Base-by-base conservation (phyloP, 306 rosid genomes). In the Pterocarpus macrocarpus region DNA sequence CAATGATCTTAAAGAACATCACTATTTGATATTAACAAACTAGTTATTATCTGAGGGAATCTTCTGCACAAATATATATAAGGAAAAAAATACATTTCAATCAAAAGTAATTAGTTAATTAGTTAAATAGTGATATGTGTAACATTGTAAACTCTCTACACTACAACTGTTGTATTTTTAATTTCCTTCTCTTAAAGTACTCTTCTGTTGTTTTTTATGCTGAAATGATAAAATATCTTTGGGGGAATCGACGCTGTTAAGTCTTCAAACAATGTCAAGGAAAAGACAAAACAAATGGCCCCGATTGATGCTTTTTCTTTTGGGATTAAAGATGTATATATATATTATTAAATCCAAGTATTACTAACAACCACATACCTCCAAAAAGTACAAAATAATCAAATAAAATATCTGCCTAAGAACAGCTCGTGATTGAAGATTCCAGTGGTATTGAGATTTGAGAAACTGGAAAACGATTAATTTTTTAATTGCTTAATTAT, bases 401-500 rank as follows among this genome's bases (percentile, higher is more conserved):
- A 55, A 55, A 55, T 55, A 61, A 59, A 22, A 32, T 30, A 61
- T 30, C 14, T 61, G 7, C 2, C 15, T n/a, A 4, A 67, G n/a
- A 13, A 45, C 72, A 41, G 41, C 55, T 43, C 72, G 72, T 10
- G 53, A 41, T 43, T 67, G 16, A 67, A 67, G 55, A 67, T 67
- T 65, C 71, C n/a, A 8, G 43, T 5, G 45, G 28, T 2, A 63
- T 35, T 35, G 69, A 34, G 44, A 34, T 33, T 34, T 63, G 69
- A 63, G 44, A 34, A 34, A 63, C 28, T 14, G 34, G 34, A 63
- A 35, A 14, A 34, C 28, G 5, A 34, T 34, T 35, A 34, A 13
- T 35, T 34, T 9, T 14, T 38, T 64, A 17, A 17, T 47, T 43
- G 47, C 10, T 43, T 43, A 43, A 43, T 8, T 43, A 8, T 7